A percentile compares a stretch with the other conserved stretches of the same genome.
phyloP scores from a whole-genome alignment of 2,329 filamentous ascomycete genomes.

The Aspergillus jensenii region DNA sequence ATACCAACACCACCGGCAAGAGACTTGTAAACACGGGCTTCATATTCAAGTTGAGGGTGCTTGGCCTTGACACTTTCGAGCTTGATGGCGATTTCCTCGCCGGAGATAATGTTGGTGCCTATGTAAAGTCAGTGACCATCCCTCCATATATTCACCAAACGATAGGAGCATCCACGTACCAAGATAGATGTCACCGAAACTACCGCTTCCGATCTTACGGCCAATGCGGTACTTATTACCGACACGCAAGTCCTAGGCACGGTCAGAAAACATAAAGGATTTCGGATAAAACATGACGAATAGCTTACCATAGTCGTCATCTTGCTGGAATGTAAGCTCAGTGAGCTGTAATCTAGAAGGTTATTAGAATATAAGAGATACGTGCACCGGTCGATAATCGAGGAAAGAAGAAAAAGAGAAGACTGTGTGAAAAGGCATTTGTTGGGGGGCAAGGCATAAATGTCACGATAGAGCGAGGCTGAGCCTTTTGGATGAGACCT shows the following conservation, averaged over 20 bases:
- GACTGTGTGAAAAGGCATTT: not conserved
- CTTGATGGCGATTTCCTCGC: constrained; percentile 99
- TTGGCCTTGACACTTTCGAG: constrained; percentile 99
- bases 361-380: constrained; percentile 8
- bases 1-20: constrained; percentile 97
- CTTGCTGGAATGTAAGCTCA: constrained; percentile 28
- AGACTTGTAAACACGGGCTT: constrained; percentile 83
- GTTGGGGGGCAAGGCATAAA: constrained; percentile 9
- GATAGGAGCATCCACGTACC: constrained; percentile 48
- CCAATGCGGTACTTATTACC: constrained; percentile 99
- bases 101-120: constrained; percentile 99
- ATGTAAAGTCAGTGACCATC: constrained; percentile 12
- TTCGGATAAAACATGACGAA: not conserved
- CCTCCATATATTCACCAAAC: not conserved
- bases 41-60: constrained; percentile 98
- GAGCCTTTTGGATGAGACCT: constrained; percentile 20
- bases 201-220: constrained; percentile 96
- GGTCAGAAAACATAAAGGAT: constrained; percentile 18
- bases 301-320: constrained; percentile 42
- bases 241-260: constrained; percentile 89
- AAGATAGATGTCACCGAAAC: constrained; percentile 97
- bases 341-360: constrained; percentile 23
- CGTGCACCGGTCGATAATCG: not conserved
- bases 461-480: constrained; percentile 7
- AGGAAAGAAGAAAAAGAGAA: not conserved